These are phyloP conservation scores for Colletotrichum lindemuthianum DNA, from an alignment of 2,329 filamentous ascomycete genomes.

Conservation along the genomic window DNA sequence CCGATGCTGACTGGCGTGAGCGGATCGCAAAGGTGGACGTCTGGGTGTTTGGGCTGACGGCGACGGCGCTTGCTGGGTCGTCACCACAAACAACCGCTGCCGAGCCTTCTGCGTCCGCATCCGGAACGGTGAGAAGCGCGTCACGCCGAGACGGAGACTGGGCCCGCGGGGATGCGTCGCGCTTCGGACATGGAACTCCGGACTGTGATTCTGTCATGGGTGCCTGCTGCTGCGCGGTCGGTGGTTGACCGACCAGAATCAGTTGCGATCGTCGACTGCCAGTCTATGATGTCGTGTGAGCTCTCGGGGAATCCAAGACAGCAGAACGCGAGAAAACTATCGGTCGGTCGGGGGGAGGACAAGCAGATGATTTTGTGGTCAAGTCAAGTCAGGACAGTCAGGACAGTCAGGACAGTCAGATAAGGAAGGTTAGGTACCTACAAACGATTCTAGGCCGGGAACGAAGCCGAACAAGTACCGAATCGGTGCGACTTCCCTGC, in stretches of 20 bases:
- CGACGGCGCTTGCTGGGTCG: not conserved
- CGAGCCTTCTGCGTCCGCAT: slow-evolving; percentile 29
- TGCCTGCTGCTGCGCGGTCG: slow-evolving; percentile 5
- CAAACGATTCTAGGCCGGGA: slow-evolving; percentile 13
- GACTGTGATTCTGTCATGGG: slow-evolving; percentile 20
- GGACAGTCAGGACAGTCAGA: no score
- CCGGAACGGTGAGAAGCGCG: slow-evolving; percentile 26
- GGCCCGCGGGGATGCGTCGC: slow-evolving; percentile 11
- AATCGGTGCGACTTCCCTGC: slow-evolving; percentile 19
- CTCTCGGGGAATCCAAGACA: not conserved
- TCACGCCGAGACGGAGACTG: not conserved
- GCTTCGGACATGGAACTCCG: slow-evolving; percentile 16
- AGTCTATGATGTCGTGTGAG: not conserved
- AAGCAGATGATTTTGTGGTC: slow-evolving; percentile 7
- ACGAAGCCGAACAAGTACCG: slow-evolving; percentile 22
- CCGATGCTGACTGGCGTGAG: not conserved
- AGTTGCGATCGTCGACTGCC: not conserved
- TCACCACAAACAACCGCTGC: slow-evolving; percentile 10
- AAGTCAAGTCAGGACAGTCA: not conserved
- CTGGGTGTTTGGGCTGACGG: not conserved
- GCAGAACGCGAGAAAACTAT: not conserved
- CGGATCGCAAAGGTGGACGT: slow-evolving; percentile 5
- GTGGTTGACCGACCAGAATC: not conserved
- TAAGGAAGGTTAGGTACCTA: not conserved
- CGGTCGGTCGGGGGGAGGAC: not conserved